phyloP scores from a whole-genome alignment of 805 yeast species.

The Wickerhamomyces chaumierensis region DNA sequence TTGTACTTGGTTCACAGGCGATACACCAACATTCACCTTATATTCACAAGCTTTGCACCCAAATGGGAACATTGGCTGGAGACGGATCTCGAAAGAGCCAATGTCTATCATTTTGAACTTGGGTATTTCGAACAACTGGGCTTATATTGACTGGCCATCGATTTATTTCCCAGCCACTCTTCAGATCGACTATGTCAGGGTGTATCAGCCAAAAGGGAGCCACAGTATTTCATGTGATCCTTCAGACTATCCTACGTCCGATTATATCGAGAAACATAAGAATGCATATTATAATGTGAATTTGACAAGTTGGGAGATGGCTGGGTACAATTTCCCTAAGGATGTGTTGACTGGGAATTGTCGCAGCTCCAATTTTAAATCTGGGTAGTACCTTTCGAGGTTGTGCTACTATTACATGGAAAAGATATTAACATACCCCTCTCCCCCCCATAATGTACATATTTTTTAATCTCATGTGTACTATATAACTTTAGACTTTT shows the following conservation, averaged over 20 bases:
- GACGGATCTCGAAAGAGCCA: constrained; percentile 37
- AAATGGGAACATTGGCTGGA: constrained; percentile 39
- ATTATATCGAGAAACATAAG: constrained; percentile 30
- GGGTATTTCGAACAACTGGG: constrained; percentile 41
- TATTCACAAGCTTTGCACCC: constrained; percentile 33
- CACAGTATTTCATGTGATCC: constrained; percentile 38
- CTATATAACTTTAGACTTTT: too few relatives aligned
- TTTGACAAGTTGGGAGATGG: constrained; percentile 30
- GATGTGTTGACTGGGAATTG: constrained; percentile 21
- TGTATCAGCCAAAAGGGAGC: constrained; percentile 35
- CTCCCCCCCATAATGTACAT: too few relatives aligned
- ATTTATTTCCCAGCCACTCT: constrained; percentile 30
- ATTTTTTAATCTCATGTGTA: too few relatives aligned
- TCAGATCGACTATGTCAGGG: constrained; percentile 34
- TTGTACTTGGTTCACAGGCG: constrained; percentile 33
- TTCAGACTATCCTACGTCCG: constrained; percentile 30
- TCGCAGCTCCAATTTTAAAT: too few relatives aligned
- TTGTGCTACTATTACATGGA: too few relatives aligned
- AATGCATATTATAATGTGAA: constrained; percentile 32
- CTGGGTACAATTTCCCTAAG: constrained; percentile 33
- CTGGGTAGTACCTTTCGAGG: too few relatives aligned
- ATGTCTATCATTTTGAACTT: constrained; percentile 37
- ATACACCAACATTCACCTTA: constrained; percentile 33
- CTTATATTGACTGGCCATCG: constrained; percentile 36
- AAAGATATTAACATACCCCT: too few relatives aligned